Conservation (phyloP, 768 basidiomycete genomes). For the Cystofilobasidium capitatum region DNA sequence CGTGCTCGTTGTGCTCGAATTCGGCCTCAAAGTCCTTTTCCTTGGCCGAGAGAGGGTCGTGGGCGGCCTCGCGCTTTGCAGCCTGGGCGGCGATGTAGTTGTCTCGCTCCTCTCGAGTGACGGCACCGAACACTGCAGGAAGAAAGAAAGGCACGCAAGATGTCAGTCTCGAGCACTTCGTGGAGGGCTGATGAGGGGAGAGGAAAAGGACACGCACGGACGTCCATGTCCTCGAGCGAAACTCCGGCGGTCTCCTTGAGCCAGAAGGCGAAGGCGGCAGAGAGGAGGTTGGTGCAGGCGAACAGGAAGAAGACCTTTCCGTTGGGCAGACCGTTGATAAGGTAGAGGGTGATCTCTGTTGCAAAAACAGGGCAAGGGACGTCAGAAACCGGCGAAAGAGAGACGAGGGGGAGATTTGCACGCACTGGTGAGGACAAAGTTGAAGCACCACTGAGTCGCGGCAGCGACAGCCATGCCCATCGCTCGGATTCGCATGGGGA, state of each 20-base stretch:
- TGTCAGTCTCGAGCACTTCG: not conserved
- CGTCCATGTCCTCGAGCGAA: constrained; percentile 19
- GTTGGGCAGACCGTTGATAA: constrained; percentile 13
- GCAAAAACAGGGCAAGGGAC: not conserved
- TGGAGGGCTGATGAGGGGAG: no score
- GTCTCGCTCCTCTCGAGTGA: constrained; percentile 21
- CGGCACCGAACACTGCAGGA: constrained; percentile 10
- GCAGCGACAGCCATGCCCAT: constrained; percentile 22
- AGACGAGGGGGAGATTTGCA: not conserved
- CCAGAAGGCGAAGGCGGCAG: constrained; percentile 23
- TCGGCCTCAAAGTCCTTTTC: constrained; percentile 8
- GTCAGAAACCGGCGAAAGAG: not conserved
- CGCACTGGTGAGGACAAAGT: constrained; percentile 12
- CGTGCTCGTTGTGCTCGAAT: not conserved
- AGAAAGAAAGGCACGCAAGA: not conserved
- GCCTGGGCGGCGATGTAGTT: constrained; percentile 7
- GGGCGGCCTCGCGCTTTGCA: not conserved
- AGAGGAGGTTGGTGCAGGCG: constrained; percentile 18
- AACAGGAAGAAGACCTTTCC: constrained; percentile 19
- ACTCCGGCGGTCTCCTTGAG: constrained; percentile 17
- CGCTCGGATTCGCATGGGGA: constrained; percentile 21
- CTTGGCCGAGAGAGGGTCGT: not conserved
- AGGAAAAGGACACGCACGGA: no score
- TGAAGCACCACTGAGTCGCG: constrained; percentile 25
- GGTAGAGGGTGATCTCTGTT: constrained; percentile 15